Evolutionary conservation across 2,329 filamentous ascomycete genomes (phyloP).

Genomic region (Chaetothyriales sp.): DNA sequence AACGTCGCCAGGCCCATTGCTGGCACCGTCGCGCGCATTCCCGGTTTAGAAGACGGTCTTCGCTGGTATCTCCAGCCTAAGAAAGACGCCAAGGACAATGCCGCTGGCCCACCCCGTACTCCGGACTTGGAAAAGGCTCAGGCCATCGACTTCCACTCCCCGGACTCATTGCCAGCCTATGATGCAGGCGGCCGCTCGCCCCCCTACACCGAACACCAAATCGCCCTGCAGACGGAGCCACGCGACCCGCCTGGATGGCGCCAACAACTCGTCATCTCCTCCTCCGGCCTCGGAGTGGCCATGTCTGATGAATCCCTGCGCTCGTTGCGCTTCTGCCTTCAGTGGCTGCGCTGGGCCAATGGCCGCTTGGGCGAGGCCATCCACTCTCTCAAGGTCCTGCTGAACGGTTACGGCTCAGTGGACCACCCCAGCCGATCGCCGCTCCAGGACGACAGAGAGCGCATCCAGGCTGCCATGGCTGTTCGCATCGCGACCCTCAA

Average conservation of each 20-base stretch:
- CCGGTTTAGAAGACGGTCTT: constrained; percentile 75
- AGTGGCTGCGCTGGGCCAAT: constrained; percentile 69
- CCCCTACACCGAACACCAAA: constrained; percentile 14
- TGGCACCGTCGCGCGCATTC: constrained; percentile 71
- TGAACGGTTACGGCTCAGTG: constrained; percentile 62
- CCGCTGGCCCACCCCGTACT: constrained; percentile 2
- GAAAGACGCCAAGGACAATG: constrained; percentile 16
- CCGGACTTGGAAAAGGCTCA: constrained; percentile 17
- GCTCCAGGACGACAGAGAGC: constrained; percentile 24
- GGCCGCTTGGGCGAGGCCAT: constrained; percentile 66
- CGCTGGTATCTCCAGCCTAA: constrained; percentile 59
- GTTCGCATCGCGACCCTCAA: constrained; percentile 54
- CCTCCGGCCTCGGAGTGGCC: constrained; percentile 77
- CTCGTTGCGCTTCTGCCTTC: constrained; percentile 72
- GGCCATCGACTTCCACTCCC: constrained; percentile 21
- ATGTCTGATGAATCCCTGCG: constrained; percentile 80
- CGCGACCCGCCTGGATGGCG: constrained; percentile 48
- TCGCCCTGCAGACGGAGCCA: constrained; percentile 10
- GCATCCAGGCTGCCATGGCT: constrained; percentile 37
- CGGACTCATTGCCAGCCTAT: constrained; percentile 71
- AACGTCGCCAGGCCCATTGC: constrained; percentile 70
- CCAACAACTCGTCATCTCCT: constrained; percentile 74
- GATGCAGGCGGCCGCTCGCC: constrained; percentile 45
- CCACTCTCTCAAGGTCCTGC: constrained; percentile 54
- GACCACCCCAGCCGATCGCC: constrained; percentile 19